Conservation (phyloP, 148 eudicot genomes). For the Nepenthes gracilis region DNA sequence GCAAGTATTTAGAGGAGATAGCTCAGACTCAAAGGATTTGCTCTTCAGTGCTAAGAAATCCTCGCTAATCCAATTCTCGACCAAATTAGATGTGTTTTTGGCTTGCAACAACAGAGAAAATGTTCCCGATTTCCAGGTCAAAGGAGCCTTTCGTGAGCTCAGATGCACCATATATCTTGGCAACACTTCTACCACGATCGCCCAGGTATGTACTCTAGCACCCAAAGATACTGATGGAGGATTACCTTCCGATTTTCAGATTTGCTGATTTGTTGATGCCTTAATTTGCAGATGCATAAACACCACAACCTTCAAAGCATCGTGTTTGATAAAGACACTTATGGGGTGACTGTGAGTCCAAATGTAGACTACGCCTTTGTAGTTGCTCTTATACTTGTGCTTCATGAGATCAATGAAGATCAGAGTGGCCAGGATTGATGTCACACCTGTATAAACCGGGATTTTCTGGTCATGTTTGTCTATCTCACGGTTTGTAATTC, state of each 20-base stretch:
- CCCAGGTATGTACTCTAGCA: conserved; percentile 21
- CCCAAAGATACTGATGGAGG: too few relatives aligned
- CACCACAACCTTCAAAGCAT: conserved; percentile 8
- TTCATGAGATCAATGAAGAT: conserved; percentile 17
- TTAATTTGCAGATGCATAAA: conserved; percentile 21
- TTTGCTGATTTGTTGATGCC: background rate
- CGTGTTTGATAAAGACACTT: conserved; percentile 19
- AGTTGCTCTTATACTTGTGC: conserved; percentile 19
- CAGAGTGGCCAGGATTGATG: conserved; percentile 2
- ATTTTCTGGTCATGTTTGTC: too few relatives aligned
- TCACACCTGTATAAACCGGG: background rate
- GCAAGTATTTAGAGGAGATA: conserved; percentile 42
- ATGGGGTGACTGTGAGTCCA: conserved; percentile 22
- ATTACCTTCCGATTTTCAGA: background rate
- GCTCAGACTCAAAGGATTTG: conserved; percentile 26
- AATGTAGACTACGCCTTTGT: conserved; percentile 32
- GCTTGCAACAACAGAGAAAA: conserved; percentile 26
- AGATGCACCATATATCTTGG: conserved; percentile 37
- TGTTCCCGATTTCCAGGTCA: conserved; percentile 33
- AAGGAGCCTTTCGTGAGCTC: conserved; percentile 37
- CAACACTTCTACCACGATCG: conserved; percentile 24
- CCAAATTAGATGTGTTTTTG: conserved; percentile 33
- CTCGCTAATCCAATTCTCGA: conserved; percentile 28
- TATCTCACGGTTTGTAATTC: too few relatives aligned
- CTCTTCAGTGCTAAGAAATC: conserved; percentile 36